phyloP scores from a whole-genome alignment of 2,329 filamentous ascomycete species.

The Nothophoma quercina region DNA sequence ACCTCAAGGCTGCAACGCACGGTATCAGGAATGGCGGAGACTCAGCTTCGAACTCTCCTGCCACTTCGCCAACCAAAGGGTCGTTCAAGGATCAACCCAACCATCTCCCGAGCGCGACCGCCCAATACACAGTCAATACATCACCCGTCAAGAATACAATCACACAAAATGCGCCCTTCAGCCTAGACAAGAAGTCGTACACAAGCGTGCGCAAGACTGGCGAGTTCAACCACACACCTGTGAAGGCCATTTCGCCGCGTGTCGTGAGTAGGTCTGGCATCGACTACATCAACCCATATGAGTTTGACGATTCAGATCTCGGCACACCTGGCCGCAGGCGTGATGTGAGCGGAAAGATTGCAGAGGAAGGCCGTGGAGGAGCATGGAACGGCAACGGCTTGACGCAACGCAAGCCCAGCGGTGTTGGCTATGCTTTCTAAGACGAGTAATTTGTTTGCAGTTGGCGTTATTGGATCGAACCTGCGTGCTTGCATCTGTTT shows the following conservation, averaged over 20 bases:
- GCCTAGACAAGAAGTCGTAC: conserved; percentile 43
- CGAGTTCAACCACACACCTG: conserved; percentile 39
- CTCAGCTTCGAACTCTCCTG: conserved; percentile 34
- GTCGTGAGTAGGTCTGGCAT: conserved; percentile 58
- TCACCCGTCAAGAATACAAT: conserved; percentile 20
- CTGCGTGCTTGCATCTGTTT: conserved; percentile 2
- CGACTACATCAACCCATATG: conserved; percentile 52
- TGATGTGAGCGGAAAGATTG: conserved; percentile 76
- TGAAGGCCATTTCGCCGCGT: conserved; percentile 47
- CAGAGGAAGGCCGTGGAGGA: conserved; percentile 70
- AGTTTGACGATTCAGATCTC: conserved; percentile 42
- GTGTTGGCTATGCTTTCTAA: conserved; percentile 26
- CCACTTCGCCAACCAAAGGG: conserved; percentile 33
- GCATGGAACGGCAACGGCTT: conserved; percentile 38
- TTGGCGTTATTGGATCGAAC: background rate
- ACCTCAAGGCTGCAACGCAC: conserved; percentile 54
- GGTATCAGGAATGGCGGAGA: conserved; percentile 44
- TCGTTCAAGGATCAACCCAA: conserved; percentile 28
- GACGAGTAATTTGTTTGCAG: conserved; percentile 1
- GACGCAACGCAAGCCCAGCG: conserved; percentile 53
- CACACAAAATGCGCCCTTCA: conserved; percentile 37
- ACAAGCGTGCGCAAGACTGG: conserved; percentile 43
- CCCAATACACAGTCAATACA: conserved; percentile 40
- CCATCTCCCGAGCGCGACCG: conserved; percentile 37
- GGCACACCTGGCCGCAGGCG: conserved; percentile 39